These are phyloP conservation scores for Lobulomyces angularis DNA, from an alignment of 192 early-diverging fungal species.

Conservation along the genomic window DNA sequence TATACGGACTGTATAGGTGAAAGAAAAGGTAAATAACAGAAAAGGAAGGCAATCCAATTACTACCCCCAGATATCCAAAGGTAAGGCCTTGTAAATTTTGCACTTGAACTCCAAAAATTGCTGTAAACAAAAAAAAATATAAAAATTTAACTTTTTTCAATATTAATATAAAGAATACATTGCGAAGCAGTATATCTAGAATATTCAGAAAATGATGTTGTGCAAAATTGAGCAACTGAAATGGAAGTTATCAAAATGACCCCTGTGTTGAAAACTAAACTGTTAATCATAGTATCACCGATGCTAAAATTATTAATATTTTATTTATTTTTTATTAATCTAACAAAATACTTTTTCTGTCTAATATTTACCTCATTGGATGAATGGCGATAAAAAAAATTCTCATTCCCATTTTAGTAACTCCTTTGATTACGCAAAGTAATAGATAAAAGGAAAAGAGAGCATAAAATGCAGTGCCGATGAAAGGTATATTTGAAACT, in stretches of 20 bases:
- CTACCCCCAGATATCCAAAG: conserved; percentile 37
- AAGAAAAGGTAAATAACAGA: conserved; percentile 22
- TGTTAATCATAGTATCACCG: conserved; percentile 50
- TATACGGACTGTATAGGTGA: conserved; percentile 33
- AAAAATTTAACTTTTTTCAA: neutral
- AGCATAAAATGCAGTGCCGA: conserved; percentile 44
- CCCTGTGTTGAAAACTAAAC: conserved; percentile 45
- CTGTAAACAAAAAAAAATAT: conserved; percentile 14
- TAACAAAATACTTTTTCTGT: neutral
- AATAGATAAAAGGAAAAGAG: conserved; percentile 45
- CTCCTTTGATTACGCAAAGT: conserved; percentile 44
- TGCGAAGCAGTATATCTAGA: conserved; percentile 38
- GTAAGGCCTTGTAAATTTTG: conserved; percentile 31
- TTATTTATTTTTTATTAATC: no score
- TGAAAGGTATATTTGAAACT: conserved; percentile 34
- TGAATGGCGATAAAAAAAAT: conserved; percentile 44
- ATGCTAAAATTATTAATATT: conserved; percentile 21
- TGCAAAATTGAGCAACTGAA: conserved; percentile 43
- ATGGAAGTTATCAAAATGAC: conserved; percentile 41
- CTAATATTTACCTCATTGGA: conserved; percentile 29
- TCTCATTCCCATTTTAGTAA: conserved; percentile 40
- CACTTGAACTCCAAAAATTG: conserved; percentile 43
- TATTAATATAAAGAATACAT: conserved; percentile 28
- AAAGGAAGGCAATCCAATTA: conserved; percentile 31
- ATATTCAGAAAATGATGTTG: conserved; percentile 35